Evolutionary conservation across 1,139 yeast species (phyloP).

Genomic region (Geotrichum phurueaensis): DNA sequence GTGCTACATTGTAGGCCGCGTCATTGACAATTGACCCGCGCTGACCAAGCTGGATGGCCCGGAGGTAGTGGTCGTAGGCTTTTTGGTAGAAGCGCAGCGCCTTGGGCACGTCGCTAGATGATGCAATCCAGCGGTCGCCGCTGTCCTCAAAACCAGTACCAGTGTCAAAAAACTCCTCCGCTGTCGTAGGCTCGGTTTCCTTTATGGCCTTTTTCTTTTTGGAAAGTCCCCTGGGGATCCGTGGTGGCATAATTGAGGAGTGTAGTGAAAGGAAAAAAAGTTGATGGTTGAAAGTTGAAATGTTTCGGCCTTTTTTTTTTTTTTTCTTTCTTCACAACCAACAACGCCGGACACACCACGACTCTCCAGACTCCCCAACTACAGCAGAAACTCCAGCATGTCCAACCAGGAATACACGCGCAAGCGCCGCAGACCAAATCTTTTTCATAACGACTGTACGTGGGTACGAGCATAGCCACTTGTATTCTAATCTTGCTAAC

Average conservation of each 20-base stretch:
- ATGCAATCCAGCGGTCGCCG: conserved; percentile 32
- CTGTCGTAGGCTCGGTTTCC: conserved; percentile 19
- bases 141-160: conserved; percentile 30
- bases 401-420: conserved; percentile 21
- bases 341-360: neutral
- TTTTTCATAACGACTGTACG: conserved; percentile 38
- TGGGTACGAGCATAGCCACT: neutral
- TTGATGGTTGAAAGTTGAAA: neutral
- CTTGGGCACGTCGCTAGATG: conserved; percentile 30
- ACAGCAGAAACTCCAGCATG: conserved; percentile 5
- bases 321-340: neutral
- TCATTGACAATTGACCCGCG: conserved; percentile 20
- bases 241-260: conserved; percentile 1
- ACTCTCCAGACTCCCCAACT: neutral
- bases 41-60: conserved; percentile 19
- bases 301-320: neutral
- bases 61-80: conserved; percentile 23
- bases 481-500: neutral
- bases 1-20: conserved; percentile 28
- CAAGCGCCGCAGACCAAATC: conserved; percentile 27
- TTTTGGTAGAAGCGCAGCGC: conserved; percentile 30
- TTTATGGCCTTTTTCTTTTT: conserved; percentile 5
- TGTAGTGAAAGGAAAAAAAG: neutral
- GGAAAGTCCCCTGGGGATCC: conserved; percentile 7
- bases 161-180: conserved; percentile 26